Evolutionary conservation across 2,329 filamentous ascomycete species (phyloP), one percentile per base, ranked within the genome.

Genomic region (Fusarium domesticum): DNA sequence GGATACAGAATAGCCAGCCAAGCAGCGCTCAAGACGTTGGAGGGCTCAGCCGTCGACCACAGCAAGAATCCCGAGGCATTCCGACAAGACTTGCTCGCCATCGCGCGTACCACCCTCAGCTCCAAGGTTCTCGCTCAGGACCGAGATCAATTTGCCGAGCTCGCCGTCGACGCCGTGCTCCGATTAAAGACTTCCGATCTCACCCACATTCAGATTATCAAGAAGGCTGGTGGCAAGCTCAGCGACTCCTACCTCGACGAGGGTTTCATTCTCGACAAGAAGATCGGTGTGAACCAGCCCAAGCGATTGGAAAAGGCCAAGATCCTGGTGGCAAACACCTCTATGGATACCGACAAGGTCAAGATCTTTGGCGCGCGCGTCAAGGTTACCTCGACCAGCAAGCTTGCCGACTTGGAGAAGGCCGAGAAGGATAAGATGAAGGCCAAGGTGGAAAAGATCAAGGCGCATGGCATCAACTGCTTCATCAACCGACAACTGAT

Each of bases 301-400:
- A 97, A 97, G 78, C 80, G 90, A 47, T 76, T 98, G 62, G 92
- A 97, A 70, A 97, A 98, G 68, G 93, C 92, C 56, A 98, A 97
- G 76, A 98, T 98, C 56, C 73, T 98, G 44, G 88, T 98, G 17
- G 93, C 93, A 53, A 98, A 98, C 74, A 98, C 93, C 8, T 87
- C 91, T 11, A 98, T 98, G 93, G 93, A 98, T 71, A 98, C 93
- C 28, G 93, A 98, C 74, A 98, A 98, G 78, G 89, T 98, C 75
- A 98, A 98, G 80, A 97, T 98, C 62, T 98, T 98, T 62, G 93
- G 93, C 53, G 93, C 93, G 14, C 83, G 92, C 47, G 89, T 98
- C 62, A 97, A 97, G 80, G 93, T 98, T 48, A 87, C 89, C 58
- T 92, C 89, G 23, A 98, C 93, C 3, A 89, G 89, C 67, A 96